Conservation (phyloP, 257 asterid genomes). For the Thymus quinquecostatus region DNA sequence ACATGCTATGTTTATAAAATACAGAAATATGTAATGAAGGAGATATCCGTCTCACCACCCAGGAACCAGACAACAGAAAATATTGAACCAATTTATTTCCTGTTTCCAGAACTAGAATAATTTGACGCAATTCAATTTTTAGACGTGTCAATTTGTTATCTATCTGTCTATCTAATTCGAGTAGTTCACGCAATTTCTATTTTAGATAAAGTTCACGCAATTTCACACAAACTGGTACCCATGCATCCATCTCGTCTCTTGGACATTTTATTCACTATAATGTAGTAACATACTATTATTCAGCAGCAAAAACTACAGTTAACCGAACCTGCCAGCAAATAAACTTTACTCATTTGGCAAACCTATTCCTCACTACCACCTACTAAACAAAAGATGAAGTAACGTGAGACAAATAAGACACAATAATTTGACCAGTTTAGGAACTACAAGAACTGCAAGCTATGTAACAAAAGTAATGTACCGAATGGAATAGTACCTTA, state of each 20-base stretch:
- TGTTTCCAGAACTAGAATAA: neutral
- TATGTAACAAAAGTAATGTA: constrained; percentile 2
- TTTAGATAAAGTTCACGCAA: neutral
- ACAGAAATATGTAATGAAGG: neutral
- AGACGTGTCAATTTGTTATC: constrained; percentile 9
- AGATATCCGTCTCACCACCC: constrained; percentile 8
- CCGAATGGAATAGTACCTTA: constrained; percentile 55
- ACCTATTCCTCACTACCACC: constrained; percentile 22
- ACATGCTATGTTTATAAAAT: constrained; percentile 13
- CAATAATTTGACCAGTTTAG: constrained; percentile 7
- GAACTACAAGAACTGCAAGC: constrained; percentile 9
- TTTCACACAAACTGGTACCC: constrained; percentile 2
- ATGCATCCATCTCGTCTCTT: neutral
- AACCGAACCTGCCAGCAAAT: constrained; percentile 14
- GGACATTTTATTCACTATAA: neutral
- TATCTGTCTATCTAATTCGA: constrained; percentile 12
- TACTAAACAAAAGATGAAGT: constrained; percentile 12
- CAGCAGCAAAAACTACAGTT: neutral
- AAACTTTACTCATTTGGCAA: constrained; percentile 12
- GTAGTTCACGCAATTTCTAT: neutral
- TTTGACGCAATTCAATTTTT: constrained; percentile 9
- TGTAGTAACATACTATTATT: neutral
- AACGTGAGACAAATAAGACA: constrained; percentile 20
- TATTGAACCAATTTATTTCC: constrained; percentile 2
- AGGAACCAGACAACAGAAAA: constrained; percentile 14